A percentile compares a stretch with the other conserved stretches of the same genome.
Evolutionary conservation across 331 rosid genomes (phyloP).

Genomic region (Stylosanthes scabra): DNA sequence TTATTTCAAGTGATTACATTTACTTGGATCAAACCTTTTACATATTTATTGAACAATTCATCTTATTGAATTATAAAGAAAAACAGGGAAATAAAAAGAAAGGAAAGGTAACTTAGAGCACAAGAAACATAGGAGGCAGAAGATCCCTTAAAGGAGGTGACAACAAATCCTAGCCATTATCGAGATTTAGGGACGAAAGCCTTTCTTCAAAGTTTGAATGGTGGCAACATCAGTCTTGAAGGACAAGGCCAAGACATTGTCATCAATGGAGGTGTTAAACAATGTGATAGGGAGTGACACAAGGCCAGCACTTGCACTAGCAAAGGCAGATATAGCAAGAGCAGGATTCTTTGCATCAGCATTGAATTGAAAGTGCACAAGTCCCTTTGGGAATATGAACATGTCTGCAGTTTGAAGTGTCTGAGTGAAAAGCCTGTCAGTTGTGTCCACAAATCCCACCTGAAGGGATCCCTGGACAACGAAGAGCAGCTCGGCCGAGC

Average conservation of each 20-base stretch:
- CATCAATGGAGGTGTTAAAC: slow-evolving; percentile 47
- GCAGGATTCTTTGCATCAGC: slow-evolving; percentile 16
- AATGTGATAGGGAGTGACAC: slow-evolving; percentile 41
- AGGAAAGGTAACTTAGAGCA: no score
- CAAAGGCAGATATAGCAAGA: slow-evolving; percentile 47
- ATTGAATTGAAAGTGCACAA: slow-evolving; percentile 51
- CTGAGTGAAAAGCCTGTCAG: slow-evolving; percentile 45
- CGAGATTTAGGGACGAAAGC: slow-evolving; percentile 30
- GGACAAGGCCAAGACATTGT: slow-evolving; percentile 53
- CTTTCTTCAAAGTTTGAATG: slow-evolving; percentile 49
- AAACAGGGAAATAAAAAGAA: no score
- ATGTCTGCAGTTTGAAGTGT: slow-evolving; percentile 39
- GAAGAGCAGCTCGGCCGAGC: slow-evolving; percentile 44
- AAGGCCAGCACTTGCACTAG: slow-evolving; percentile 48
- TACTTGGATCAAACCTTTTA: no score
- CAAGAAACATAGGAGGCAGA: no score
- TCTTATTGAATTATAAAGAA: no score
- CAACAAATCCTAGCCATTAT: neutral
- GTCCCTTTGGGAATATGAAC: slow-evolving; percentile 53
- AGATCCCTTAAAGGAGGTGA: no score
- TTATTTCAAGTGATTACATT: no score
- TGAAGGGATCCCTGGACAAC: slow-evolving; percentile 40
- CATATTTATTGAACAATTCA: no score
- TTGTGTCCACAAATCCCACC: slow-evolving; percentile 52
- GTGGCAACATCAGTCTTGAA: slow-evolving; percentile 49